Evolutionary conservation across 2,329 filamentous ascomycete species (phyloP).

Genomic region (Apiospora phragmitis): DNA sequence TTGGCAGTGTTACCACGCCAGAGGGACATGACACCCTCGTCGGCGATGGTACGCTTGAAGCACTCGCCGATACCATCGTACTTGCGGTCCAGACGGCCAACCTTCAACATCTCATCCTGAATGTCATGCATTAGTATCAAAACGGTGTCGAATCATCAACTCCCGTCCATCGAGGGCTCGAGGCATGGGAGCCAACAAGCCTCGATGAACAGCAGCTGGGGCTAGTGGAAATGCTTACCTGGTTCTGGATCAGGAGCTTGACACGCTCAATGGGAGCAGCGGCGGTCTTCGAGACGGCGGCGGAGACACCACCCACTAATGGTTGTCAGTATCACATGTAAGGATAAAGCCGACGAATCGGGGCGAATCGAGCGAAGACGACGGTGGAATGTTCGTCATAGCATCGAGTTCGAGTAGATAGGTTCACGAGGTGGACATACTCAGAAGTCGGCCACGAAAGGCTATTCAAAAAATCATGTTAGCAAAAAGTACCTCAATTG

Average conservation of each 20-base stretch:
- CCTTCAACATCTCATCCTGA: conserved; percentile 99
- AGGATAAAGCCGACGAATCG: neutral
- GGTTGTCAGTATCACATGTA: conserved; percentile 18
- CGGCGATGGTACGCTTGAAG: conserved; percentile 86
- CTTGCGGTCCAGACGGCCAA: conserved; percentile 96
- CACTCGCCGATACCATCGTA: conserved; percentile 93
- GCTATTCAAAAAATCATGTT: conserved; percentile 52
- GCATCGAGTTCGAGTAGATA: neutral
- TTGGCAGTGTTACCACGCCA: conserved; percentile 99
- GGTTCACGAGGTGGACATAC: conserved; percentile 61
- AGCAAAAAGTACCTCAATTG: conserved; percentile 24
- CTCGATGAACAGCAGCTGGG: neutral
- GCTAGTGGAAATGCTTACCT: conserved; percentile 63
- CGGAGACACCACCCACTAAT: conserved; percentile 98
- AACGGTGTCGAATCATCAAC: neutral
- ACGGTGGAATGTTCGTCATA: conserved; percentile 8
- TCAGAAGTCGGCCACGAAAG: conserved; percentile 98
- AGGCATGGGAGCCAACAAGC: neutral
- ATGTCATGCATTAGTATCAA: neutral
- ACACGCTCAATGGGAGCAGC: conserved; percentile 99
- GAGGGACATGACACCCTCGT: conserved; percentile 92
- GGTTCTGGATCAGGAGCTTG: conserved; percentile 99
- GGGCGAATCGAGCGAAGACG: conserved; percentile 9
- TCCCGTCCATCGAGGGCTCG: neutral
- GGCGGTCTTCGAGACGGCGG: conserved; percentile 99